phyloP scores from a whole-genome alignment of 371 early-diverging fungal genomes.

The Quaeritorhiza haematococci region DNA sequence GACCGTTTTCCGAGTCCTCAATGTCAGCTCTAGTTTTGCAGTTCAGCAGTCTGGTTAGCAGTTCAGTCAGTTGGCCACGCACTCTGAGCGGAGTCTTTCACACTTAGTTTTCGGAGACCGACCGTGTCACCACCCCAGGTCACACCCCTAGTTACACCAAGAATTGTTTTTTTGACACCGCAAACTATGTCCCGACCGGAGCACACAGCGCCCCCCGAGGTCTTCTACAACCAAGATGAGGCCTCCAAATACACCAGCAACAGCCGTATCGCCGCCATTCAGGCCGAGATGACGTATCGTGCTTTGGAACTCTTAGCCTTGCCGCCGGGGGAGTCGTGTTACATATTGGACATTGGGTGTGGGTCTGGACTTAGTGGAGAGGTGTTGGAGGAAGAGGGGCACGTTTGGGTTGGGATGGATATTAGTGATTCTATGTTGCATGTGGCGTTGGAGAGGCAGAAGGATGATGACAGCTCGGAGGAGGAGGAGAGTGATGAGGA shows the following conservation, averaged over 20 bases:
- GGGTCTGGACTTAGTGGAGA: slow-evolving; percentile 95
- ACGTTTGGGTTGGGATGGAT: slow-evolving; percentile 96
- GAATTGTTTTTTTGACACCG: too few species aligned
- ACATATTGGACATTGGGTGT: slow-evolving; percentile 95
- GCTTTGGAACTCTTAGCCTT: slow-evolving; percentile 87
- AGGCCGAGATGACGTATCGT: slow-evolving; percentile 88
- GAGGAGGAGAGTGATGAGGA: too few species aligned
- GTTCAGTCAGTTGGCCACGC: too few species aligned
- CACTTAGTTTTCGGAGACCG: too few species aligned
- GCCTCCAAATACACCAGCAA: slow-evolving; percentile 92
- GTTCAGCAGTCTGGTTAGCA: too few species aligned
- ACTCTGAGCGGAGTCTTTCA: too few species aligned
- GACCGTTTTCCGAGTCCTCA: too few species aligned
- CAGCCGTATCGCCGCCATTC: slow-evolving; percentile 86
- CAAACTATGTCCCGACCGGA: slow-evolving; percentile 87
- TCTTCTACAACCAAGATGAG: slow-evolving; percentile 74
- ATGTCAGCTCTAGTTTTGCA: too few species aligned
- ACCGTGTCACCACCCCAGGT: too few species aligned
- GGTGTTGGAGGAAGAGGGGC: slow-evolving; percentile 88
- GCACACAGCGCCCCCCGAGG: slow-evolving; percentile 93
- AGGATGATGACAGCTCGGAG: too few species aligned
- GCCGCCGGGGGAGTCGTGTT: slow-evolving; percentile 65
- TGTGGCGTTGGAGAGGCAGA: slow-evolving; percentile 20
- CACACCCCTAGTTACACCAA: too few species aligned
- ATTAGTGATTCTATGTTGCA: slow-evolving; percentile 91